Evolutionary conservation across 805 yeast genomes (phyloP).

Genomic region (Clavispora santaluciae): DNA sequence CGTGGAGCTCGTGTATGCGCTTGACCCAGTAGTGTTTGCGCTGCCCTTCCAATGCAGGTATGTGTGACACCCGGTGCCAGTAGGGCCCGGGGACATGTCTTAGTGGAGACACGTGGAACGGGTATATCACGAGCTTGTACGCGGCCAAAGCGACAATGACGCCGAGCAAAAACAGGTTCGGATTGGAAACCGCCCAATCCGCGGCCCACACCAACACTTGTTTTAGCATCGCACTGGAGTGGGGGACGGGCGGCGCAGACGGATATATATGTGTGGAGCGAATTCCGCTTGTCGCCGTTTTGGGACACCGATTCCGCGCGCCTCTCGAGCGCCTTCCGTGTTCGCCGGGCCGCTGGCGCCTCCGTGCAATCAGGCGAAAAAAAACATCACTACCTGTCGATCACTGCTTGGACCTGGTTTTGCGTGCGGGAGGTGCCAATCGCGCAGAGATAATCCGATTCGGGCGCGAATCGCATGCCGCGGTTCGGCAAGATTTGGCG

Average conservation of each 20-base stretch:
- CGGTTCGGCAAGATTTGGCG: too few species aligned
- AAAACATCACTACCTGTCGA: too few species aligned
- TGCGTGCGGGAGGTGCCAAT: too few species aligned
- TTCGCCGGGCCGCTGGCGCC: too few species aligned
- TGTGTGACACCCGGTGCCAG: conserved; percentile 40
- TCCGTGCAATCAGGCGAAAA: too few species aligned
- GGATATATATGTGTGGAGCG: background rate
- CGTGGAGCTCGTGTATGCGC: conserved; percentile 46
- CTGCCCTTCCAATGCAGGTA: conserved; percentile 32
- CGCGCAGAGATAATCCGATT: too few species aligned
- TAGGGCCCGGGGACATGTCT: conserved; percentile 56
- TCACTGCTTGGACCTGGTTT: too few species aligned
- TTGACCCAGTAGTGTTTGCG: conserved; percentile 42
- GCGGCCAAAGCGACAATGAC: conserved; percentile 17
- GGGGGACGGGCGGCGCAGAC: background rate
- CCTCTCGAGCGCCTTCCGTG: too few species aligned
- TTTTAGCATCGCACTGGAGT: conserved; percentile 5
- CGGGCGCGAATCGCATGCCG: too few species aligned
- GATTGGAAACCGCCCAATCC: background rate
- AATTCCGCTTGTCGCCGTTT: conserved; percentile 1
- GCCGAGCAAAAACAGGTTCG: conserved; percentile 1
- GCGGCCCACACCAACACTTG: conserved; percentile 2
- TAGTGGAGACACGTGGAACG: conserved; percentile 47
- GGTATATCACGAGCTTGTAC: conserved; percentile 39
- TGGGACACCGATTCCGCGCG: conserved; percentile 1